A percentile compares a stretch with the other conserved stretches of the same genome.
Conservation (phyloP, 257 asterid species). For the Apocynum venetum region DNA sequence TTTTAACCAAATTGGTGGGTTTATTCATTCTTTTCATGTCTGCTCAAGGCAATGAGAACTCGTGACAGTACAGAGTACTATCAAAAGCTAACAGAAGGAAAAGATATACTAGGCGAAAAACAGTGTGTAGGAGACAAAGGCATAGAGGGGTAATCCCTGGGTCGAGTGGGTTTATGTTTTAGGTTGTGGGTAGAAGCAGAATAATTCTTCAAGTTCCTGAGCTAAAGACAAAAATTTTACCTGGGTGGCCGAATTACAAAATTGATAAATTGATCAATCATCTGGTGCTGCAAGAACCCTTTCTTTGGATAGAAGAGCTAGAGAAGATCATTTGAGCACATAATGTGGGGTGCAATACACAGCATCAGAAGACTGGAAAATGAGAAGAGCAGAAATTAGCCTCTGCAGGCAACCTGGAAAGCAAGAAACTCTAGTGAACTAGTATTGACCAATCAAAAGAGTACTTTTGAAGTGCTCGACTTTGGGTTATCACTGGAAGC, state of each 20-base stretch:
- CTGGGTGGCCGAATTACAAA: constrained; percentile 98
- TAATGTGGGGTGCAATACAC: not conserved
- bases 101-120: not conserved
- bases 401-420: not conserved
- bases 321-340: not conserved
- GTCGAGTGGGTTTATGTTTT: not conserved
- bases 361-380: not conserved
- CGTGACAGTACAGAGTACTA: not conserved
- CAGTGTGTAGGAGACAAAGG: not conserved
- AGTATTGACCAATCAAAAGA: not conserved
- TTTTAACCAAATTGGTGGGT: not conserved
- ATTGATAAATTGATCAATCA: constrained; percentile 95
- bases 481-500: not conserved
- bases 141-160: not conserved
- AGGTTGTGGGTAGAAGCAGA: not conserved
- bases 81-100: not conserved
- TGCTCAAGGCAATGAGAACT: not conserved
- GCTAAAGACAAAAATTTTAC: constrained; percentile 26
- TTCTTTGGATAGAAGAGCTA: constrained; percentile 11
- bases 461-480: not conserved
- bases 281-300: constrained; percentile 19
- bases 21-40: not conserved
- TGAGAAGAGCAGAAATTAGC: not conserved
- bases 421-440: not conserved
- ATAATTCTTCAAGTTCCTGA: not conserved